Base-by-base conservation (phyloP, 2,329 filamentous ascomycete genomes). In the Phaeosphaeriaceae sp. region DNA sequence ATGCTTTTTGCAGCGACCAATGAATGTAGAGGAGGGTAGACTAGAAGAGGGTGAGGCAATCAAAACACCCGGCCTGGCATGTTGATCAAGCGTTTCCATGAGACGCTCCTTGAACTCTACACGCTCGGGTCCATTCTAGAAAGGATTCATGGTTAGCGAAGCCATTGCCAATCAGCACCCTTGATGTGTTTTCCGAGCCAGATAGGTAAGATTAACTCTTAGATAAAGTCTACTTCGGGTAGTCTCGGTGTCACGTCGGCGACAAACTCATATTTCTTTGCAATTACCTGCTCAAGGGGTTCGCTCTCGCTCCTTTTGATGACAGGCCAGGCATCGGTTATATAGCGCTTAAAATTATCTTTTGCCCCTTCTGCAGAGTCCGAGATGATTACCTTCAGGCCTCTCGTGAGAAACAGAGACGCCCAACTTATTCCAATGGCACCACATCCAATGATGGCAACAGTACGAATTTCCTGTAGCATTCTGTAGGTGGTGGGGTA, bases 371-470 rank as follows among this genome's bases (percentile, higher is more conserved):
- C 63, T 6, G 70, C 72, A 42, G 75, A 73, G 47, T 79, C 75
- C n/a, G 72, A 75, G 15, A 73, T 72, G 4, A 74, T 60, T n/a
- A 78, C 76, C 15, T 60, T 58, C n/a, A 73, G 52, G 16, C 73
- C 74, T 38, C 68, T 64, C 4, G 74, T 63, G 0, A 76, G 64
- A 41, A 76, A 76, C 0, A 77, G 61, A 8, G 71, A 72, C 2
- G 74, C 71, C 76, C 77, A 79, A 9, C 69, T 73, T 15, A 74
- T 70, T 13, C 74, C 74, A 15, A 77, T 77, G 12, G 71, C 64
- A 4, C 74, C 74, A 21, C 64, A 70, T 8, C 74, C 74, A 34
- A 76, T 68, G 4, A 76, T 61, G 37, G 60, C 61, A n/a, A 71
- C 56, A 6, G 51, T 42, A 17, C 48, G 44, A 7, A 54, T 48